Conservation (phyloP, 2,329 filamentous ascomycete genomes). For the Colletotrichum sp. region DNA sequence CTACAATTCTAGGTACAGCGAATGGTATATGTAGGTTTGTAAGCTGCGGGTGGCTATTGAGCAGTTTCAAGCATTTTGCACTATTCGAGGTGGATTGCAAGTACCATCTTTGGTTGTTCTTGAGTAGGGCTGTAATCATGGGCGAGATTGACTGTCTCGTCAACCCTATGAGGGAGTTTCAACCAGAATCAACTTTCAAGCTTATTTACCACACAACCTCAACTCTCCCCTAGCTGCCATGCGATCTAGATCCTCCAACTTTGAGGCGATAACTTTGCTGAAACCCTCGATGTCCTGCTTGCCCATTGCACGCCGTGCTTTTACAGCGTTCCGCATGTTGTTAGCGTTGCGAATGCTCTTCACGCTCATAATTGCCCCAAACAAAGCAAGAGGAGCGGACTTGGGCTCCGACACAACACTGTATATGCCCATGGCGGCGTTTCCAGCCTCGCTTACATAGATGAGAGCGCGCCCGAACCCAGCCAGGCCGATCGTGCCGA, state of each 20-base stretch:
- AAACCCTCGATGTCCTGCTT: neutral
- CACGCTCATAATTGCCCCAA: neutral
- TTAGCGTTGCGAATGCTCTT: neutral
- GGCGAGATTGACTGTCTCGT: too few species aligned
- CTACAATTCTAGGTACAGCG: neutral
- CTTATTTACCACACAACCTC: neutral
- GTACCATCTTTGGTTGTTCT: too few species aligned
- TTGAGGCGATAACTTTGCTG: neutral
- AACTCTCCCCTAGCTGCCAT: fast-evolving
- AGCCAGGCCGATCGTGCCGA: neutral
- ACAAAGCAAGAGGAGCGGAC: neutral
- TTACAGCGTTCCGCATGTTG: neutral
- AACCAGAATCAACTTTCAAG: neutral
- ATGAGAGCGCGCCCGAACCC: neutral
- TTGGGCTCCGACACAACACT: neutral
- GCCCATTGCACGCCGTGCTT: neutral
- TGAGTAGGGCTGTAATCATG: too few species aligned
- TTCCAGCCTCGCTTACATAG: neutral
- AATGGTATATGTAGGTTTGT: neutral
- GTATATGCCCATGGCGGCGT: neutral
- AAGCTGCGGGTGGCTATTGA: too few species aligned
- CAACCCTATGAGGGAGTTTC: too few species aligned
- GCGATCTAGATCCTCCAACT: neutral
- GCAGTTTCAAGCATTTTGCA: too few species aligned
- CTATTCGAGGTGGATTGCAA: too few species aligned